Evolutionary conservation across 495 filamentous ascomycete species (phyloP).

Genomic region (Xylaria intraflava): DNA sequence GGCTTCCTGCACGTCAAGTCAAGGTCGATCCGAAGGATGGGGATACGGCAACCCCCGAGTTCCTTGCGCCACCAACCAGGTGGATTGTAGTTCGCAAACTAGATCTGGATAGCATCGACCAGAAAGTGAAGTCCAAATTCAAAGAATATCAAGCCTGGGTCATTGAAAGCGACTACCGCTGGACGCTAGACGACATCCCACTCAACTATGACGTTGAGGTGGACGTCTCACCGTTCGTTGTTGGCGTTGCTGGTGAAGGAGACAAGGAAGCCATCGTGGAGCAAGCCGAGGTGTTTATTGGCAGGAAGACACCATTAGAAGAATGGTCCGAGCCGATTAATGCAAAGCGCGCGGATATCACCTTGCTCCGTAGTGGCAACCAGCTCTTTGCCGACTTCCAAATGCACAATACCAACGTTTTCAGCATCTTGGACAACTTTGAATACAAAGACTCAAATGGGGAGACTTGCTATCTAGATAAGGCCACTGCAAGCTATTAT

Average conservation of each 20-base stretch:
- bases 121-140: no score
- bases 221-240: background rate
- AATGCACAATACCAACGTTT: conserved; percentile 42
- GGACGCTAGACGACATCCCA: background rate
- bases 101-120: no score
- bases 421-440: conserved; percentile 41
- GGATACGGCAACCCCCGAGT: background rate
- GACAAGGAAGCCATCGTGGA: no score
- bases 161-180: background rate
- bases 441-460: background rate
- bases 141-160: no score
- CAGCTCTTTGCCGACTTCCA: conserved; percentile 45
- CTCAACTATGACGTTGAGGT: background rate
- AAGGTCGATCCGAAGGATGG: background rate
- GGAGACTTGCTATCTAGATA: conserved; percentile 10
- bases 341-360: conserved; percentile 2
- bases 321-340: conserved; percentile 12
- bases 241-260: no score
- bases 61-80: background rate
- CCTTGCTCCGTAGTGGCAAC: no score
- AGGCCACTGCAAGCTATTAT: conserved; percentile 36
- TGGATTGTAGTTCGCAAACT: background rate
- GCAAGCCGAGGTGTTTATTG: conserved; percentile 48
- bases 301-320: conserved; percentile 20
- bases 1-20: no score